These are phyloP conservation scores for Geotrichum europaeum DNA, from an alignment of 1,139 yeast species.

Conservation along the genomic window DNA sequence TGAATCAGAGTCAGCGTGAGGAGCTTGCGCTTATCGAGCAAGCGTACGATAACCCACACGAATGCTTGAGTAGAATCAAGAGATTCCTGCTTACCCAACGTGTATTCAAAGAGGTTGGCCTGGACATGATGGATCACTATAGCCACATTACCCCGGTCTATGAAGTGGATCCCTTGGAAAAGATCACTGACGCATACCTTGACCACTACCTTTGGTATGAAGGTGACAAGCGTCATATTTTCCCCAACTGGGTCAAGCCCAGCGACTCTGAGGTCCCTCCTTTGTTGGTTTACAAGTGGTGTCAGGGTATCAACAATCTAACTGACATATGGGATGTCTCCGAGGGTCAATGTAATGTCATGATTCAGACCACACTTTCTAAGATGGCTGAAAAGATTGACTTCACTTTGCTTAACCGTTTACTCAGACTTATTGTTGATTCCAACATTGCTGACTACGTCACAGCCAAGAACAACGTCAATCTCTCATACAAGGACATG, in stretches of 20 bases:
- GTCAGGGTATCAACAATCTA: slow-evolving; percentile 85
- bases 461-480: slow-evolving; percentile 83
- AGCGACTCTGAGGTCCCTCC: slow-evolving; percentile 94
- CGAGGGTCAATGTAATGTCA: slow-evolving; percentile 74
- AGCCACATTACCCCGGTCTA: slow-evolving; percentile 81
- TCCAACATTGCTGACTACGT: slow-evolving; percentile 92
- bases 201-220: slow-evolving; percentile 97
- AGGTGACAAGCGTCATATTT: slow-evolving; percentile 77
- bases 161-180: slow-evolving; percentile 84
- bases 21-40: slow-evolving; percentile 91
- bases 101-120: slow-evolving; percentile 80
- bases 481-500: slow-evolving; percentile 88
- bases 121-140: slow-evolving; percentile 91
- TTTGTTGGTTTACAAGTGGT: slow-evolving; percentile 85
- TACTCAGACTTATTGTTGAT: slow-evolving; percentile 75
- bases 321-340: slow-evolving; percentile 70
- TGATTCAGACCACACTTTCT: slow-evolving; percentile 67
- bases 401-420: slow-evolving; percentile 74
- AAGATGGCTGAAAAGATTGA: slow-evolving; percentile 82
- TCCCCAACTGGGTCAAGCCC: slow-evolving; percentile 97
- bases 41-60: slow-evolving; percentile 96
- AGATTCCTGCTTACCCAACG: slow-evolving; percentile 80
- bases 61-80: slow-evolving; percentile 77
- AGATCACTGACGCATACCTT: slow-evolving; percentile 90
- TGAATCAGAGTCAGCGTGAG: slow-evolving; percentile 84